Evolutionary conservation across 2,329 filamentous ascomycete species (phyloP).

Genomic region (Coniochaeta sp.): DNA sequence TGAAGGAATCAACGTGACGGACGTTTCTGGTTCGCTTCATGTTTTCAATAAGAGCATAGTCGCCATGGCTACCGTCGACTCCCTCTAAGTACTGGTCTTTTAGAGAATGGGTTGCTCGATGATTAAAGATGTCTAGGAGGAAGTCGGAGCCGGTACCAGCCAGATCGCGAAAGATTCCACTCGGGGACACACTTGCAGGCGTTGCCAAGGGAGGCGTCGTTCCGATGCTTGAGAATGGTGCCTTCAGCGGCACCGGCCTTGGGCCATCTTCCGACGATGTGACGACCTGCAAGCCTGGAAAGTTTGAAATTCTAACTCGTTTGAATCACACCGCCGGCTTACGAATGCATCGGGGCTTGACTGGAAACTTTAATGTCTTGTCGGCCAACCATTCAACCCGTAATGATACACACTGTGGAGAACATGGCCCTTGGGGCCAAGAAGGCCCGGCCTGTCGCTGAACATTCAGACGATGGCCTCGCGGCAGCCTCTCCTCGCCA

Average conservation of each 20-base stretch:
- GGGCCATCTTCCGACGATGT: too few relatives aligned
- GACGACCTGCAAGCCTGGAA: too few relatives aligned
- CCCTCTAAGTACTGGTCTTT: constrained; percentile 9
- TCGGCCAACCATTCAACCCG: too few relatives aligned
- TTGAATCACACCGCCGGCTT: too few relatives aligned
- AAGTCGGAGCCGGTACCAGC: constrained; percentile 25
- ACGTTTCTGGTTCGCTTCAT: constrained; percentile 26
- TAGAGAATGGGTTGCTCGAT: constrained; percentile 11
- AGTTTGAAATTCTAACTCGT: too few relatives aligned
- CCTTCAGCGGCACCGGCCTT: constrained; percentile 24
- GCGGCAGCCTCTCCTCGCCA: too few relatives aligned
- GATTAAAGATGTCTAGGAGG: constrained; percentile 9
- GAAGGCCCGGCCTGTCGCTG: too few relatives aligned
- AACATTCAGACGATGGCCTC: too few relatives aligned
- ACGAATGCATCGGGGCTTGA: too few relatives aligned
- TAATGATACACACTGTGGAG: too few relatives aligned
- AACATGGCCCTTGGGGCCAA: too few relatives aligned
- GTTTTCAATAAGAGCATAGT: constrained; percentile 19
- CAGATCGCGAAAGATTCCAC: constrained; percentile 35
- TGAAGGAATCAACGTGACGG: constrained; percentile 16
- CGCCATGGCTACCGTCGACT: constrained; percentile 8
- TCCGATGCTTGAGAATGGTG: constrained; percentile 24
- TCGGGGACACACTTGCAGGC: constrained; percentile 29
- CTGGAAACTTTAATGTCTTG: too few relatives aligned
- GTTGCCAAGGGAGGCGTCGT: constrained; percentile 27